Evolutionary conservation across 1,139 yeast species (phyloP), one percentile per base, ranked within the genome.

Genomic region (Saccharomycopsis hybrid): DNA sequence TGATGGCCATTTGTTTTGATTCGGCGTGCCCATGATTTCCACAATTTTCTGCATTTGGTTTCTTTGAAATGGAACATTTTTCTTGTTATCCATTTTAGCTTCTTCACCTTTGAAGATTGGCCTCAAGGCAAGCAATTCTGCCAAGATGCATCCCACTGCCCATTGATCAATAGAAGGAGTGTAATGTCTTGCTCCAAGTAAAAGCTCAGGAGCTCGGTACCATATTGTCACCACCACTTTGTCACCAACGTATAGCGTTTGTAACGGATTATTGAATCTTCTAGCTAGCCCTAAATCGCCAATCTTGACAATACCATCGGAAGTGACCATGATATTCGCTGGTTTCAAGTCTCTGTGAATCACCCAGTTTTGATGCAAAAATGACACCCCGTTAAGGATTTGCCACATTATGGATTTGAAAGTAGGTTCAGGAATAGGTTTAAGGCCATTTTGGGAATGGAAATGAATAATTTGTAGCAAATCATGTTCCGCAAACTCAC

Each of bases 81-180:
- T 90, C 63, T 87, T 89, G 58, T 85, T 86, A 63, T 90, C 97
- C 74, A 90, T 85, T 60, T 90, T 92, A 13, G 96, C 95, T 63
- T 92, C 99, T 65, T 92, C 99, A 43, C 98, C 98, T 64, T 94
- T 92, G 69, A 92, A 92, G 3, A 92, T 83, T 0, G 99, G 99
- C 58, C 96, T 70, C 43, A 94, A 67, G 2, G 96, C 87, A 25
- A 92, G 70, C 46, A 92, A 69, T 63, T 94, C 99, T 0, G 96
- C 98, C 57, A 92, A 73, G 7, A 94, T 92, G 65, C 98, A 92
- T 0, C 98, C 98, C 7, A 89, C 88, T 0, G 98, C 97, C 98
- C 98, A 92, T 48, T 88, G 66, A 66, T 92, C 97, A 43, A 92
- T 85, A 0, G 97, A 92, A 0, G 97, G 96, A 0, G 97, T 85